phyloP scores from a whole-genome alignment of 1,284 basidiomycete species.

The Fistulinella cinereoalba region DNA sequence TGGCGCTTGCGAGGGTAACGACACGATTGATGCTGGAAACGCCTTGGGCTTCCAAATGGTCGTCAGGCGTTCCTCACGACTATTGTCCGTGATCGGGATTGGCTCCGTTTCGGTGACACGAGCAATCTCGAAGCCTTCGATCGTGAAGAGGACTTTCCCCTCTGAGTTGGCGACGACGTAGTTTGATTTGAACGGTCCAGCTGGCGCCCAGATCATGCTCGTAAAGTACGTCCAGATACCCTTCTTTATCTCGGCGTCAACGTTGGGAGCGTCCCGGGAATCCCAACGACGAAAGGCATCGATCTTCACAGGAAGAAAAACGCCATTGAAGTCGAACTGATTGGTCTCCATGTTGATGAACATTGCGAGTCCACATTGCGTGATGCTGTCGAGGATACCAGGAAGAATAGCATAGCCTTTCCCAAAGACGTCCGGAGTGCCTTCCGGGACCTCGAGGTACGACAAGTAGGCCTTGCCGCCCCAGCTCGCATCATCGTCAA shows the following conservation, averaged over 20 bases:
- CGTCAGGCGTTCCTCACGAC: conserved; percentile 25
- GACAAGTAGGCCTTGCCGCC: conserved; percentile 27
- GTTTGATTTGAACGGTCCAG: conserved; percentile 28
- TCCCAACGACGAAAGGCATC: conserved; percentile 31
- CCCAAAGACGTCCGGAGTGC: conserved; percentile 29
- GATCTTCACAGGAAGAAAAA: conserved; percentile 32
- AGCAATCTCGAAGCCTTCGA: conserved; percentile 32
- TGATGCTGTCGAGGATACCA: conserved; percentile 32
- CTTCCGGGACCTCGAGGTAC: conserved; percentile 21
- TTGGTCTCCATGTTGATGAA: conserved; percentile 33
- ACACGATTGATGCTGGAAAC: conserved; percentile 18
- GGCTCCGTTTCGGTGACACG: conserved; percentile 28
- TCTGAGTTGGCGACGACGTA: conserved; percentile 29
- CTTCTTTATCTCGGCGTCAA: conserved; percentile 28
- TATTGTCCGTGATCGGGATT: conserved; percentile 22
- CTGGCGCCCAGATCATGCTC: conserved; percentile 20
- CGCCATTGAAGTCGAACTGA: conserved; percentile 31
- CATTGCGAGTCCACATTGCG: conserved; percentile 32
- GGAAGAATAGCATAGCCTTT: conserved; percentile 31
- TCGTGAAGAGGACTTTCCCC: conserved; percentile 28
- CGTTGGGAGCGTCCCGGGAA: conserved; percentile 18
- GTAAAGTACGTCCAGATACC: conserved; percentile 31
- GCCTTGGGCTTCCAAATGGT: conserved; percentile 28
- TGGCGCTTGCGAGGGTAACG: conserved; percentile 5
- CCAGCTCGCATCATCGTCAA: conserved; percentile 27